Conservation (phyloP, 805 yeast genomes). For the Starmerella apis region DNA sequence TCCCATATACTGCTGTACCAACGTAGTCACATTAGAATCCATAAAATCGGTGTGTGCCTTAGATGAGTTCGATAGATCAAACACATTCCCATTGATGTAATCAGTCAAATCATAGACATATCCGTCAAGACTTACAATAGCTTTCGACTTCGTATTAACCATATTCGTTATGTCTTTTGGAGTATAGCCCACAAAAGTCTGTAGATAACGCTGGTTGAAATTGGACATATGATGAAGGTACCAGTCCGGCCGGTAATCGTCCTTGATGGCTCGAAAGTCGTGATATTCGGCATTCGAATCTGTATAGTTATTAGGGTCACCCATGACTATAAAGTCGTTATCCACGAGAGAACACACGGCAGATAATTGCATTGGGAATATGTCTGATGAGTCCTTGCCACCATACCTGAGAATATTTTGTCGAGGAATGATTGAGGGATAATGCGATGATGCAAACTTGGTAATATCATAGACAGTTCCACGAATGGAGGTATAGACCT, state of each 20-base stretch:
- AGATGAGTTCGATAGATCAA: constrained; percentile 18
- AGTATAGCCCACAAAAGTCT: constrained; percentile 34
- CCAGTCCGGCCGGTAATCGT: constrained; percentile 38
- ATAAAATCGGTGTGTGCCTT: constrained; percentile 29
- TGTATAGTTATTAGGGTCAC: constrained; percentile 32
- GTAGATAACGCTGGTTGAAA: constrained; percentile 31
- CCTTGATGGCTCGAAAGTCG: constrained; percentile 34
- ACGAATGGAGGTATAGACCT: constrained; percentile 32
- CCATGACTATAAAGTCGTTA: constrained; percentile 27
- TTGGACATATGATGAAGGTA: constrained; percentile 33
- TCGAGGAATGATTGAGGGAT: constrained; percentile 33
- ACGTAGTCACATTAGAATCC: constrained; percentile 27
- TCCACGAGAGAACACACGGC: constrained; percentile 33
- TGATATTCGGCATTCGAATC: constrained; percentile 35
- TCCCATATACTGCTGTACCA: constrained; percentile 33
- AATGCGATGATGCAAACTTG: constrained; percentile 33
- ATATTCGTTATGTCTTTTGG: constrained; percentile 27
- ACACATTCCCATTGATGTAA: constrained; percentile 33
- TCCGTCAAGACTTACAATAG: constrained; percentile 32
- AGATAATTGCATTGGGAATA: constrained; percentile 36
- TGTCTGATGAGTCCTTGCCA: constrained; percentile 31
- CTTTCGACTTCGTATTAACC: constrained; percentile 23
- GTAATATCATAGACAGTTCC: constrained; percentile 36
- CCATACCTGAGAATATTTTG: constrained; percentile 32
- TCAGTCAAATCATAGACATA: constrained; percentile 34